These are phyloP conservation scores for Microthlaspi erraticum DNA, from an alignment of 345 rosid species.

Conservation along the genomic window DNA sequence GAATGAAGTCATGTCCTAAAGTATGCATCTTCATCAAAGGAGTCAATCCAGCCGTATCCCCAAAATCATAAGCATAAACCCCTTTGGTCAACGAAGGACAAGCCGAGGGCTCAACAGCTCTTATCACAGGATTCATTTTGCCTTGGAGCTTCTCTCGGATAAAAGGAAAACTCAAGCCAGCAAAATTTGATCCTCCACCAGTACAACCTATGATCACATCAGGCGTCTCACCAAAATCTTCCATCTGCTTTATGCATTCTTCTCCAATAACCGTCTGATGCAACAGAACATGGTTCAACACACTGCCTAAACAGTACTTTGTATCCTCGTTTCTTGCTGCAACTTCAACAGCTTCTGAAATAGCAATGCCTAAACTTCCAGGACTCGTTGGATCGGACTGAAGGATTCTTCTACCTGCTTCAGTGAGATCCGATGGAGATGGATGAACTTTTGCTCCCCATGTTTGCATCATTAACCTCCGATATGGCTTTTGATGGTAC, in stretches of 20 bases:
- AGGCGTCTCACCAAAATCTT: constrained; percentile 75
- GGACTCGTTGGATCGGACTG: constrained; percentile 69
- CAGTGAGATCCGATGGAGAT: constrained; percentile 76
- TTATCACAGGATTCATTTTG: constrained; percentile 75
- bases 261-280: constrained; percentile 96
- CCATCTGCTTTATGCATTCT: constrained; percentile 90
- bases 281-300: constrained; percentile 86
- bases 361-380: constrained; percentile 94
- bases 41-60: constrained; percentile 89
- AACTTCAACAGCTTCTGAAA: constrained; percentile 95
- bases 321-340: constrained; percentile 74
- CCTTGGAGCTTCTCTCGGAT: constrained; percentile 88
- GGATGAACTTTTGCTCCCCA: constrained; percentile 98
- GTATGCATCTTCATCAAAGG: constrained; percentile 99
- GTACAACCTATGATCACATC: constrained; percentile 93
- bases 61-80: constrained; percentile 83
- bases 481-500: constrained; percentile 89
- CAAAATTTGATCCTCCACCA: constrained; percentile 96
- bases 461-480: constrained; percentile 95
- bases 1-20: constrained; percentile 94
- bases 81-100: constrained; percentile 95
- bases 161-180: constrained; percentile 91
- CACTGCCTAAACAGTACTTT: constrained; percentile 92
- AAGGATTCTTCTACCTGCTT: constrained; percentile 76
- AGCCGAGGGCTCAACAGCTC: constrained; percentile 89